phyloP scores from a whole-genome alignment of 2,329 filamentous ascomycete genomes.

The Herpotrichia juniperi region DNA sequence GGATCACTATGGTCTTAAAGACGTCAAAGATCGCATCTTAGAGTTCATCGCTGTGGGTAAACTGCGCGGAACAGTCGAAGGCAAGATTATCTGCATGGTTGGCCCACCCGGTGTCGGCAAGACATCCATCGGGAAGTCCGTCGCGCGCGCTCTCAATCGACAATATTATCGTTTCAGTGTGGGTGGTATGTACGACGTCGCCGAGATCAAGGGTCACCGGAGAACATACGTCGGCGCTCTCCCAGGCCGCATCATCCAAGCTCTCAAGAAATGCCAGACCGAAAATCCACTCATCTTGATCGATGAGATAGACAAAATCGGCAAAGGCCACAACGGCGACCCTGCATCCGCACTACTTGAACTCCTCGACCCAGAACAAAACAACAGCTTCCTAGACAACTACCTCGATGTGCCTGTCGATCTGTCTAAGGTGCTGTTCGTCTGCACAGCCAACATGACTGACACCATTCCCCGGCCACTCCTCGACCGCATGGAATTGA shows the following conservation, averaged over 20 bases:
- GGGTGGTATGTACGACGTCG: conserved; percentile 93
- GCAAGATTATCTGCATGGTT: conserved; percentile 97
- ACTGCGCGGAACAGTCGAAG: conserved; percentile 93
- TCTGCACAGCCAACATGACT: conserved; percentile 98
- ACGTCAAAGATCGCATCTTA: conserved; percentile 97
- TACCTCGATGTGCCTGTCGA: conserved; percentile 99
- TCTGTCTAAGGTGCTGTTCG: conserved; percentile 95
- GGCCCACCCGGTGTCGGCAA: conserved; percentile 97
- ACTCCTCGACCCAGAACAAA: conserved; percentile 94
- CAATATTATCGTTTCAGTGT: conserved; percentile 99
- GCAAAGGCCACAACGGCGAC: conserved; percentile 93
- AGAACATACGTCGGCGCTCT: conserved; percentile 95
- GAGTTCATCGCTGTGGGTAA: conserved; percentile 99
- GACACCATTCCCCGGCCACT: conserved; percentile 95
- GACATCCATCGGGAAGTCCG: conserved; percentile 98
- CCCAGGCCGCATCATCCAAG: conserved; percentile 96
- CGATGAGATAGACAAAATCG: conserved; percentile 98
- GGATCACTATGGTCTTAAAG: conserved; percentile 95
- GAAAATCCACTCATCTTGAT: conserved; percentile 97
- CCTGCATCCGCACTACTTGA: conserved; percentile 93
- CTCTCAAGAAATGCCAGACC: conserved; percentile 97
- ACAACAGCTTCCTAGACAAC: conserved; percentile 95
- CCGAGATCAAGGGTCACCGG: conserved; percentile 97
- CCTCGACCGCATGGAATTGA: conserved; percentile 96
- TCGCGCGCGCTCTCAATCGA: conserved; percentile 89